A percentile compares a stretch with the other conserved stretches of the same genome.
Evolutionary conservation across 805 yeast species (phyloP).

Genomic region (Candida koratica): DNA sequence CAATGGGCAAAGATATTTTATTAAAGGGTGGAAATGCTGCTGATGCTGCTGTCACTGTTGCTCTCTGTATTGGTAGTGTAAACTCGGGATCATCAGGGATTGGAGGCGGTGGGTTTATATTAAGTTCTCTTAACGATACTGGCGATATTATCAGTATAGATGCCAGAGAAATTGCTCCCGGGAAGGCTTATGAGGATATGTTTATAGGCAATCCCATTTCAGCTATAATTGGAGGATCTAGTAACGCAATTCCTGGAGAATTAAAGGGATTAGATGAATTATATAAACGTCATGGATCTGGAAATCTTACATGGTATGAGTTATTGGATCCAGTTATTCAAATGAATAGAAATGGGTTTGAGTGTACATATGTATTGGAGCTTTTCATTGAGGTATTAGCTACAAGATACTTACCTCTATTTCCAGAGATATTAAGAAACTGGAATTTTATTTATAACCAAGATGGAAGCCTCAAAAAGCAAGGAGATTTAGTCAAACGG

Average conservation of each 20-base stretch:
- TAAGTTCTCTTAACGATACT: slow-evolving; percentile 23
- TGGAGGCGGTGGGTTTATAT: slow-evolving; percentile 87
- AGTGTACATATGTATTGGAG: slow-evolving; percentile 22
- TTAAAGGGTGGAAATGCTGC: slow-evolving; percentile 74
- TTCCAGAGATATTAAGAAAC: slow-evolving; percentile 30
- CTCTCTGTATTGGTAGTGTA: slow-evolving; percentile 81
- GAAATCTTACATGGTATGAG: slow-evolving; percentile 65
- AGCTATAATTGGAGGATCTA: slow-evolving; percentile 78
- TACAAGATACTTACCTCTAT: slow-evolving; percentile 21
- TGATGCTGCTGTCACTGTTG: slow-evolving; percentile 87
- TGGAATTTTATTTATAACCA: slow-evolving; percentile 56
- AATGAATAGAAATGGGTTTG: slow-evolving; percentile 63
- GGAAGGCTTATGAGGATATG: slow-evolving; percentile 59
- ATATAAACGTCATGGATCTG: slow-evolving; percentile 61
- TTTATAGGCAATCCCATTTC: slow-evolving; percentile 43
- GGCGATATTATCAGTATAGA: slow-evolving; percentile 62
- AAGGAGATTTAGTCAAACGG: slow-evolving; percentile 62
- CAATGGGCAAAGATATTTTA: slow-evolving; percentile 56
- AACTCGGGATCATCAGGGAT: slow-evolving; percentile 84
- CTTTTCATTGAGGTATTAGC: slow-evolving; percentile 33
- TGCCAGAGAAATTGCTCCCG: slow-evolving; percentile 88
- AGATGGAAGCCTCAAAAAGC: slow-evolving; percentile 27
- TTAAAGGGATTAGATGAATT: slow-evolving; percentile 73
- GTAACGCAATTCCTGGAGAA: slow-evolving; percentile 90
- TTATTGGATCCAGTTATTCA: slow-evolving; percentile 72